A percentile compares a stretch with the other conserved stretches of the same genome.
phyloP scores from a whole-genome alignment of 2,329 filamentous ascomycete genomes.

The Pseudonectria foliicola region DNA sequence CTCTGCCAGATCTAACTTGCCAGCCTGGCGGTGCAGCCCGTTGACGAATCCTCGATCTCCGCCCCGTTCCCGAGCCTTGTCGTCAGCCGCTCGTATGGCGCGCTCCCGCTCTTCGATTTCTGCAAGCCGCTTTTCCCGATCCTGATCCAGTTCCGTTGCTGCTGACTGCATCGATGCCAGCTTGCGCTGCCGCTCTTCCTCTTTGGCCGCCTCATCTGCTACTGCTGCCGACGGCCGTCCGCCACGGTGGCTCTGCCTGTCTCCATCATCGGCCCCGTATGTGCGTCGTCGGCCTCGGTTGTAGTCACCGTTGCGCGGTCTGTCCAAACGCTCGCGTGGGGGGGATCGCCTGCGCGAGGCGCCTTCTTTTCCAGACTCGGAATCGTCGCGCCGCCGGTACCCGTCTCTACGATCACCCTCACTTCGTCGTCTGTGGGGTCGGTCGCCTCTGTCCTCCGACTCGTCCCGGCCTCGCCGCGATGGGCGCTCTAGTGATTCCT shows the following conservation, averaged over 20 bases:
- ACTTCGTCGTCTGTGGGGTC: slow-evolving; percentile 11
- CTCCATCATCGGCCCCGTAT: slow-evolving; percentile 16
- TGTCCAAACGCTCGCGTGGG: slow-evolving; percentile 3
- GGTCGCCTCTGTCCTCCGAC: slow-evolving; percentile 13
- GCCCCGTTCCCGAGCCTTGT: slow-evolving; percentile 54
- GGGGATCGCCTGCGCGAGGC: slow-evolving; percentile 22
- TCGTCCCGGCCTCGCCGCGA: slow-evolving; percentile 13
- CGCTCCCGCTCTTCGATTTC: slow-evolving; percentile 61
- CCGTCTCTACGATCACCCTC: slow-evolving; percentile 22
- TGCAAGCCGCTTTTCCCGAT: slow-evolving; percentile 60
- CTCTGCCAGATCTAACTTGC: slow-evolving; percentile 43
- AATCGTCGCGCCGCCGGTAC: slow-evolving; percentile 22
- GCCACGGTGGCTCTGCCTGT: slow-evolving; percentile 16
- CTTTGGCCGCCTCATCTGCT: slow-evolving; percentile 26
- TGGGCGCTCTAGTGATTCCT: slow-evolving; percentile 4
- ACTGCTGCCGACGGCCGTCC: slow-evolving; percentile 9
- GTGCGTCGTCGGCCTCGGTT: slow-evolving; percentile 5
- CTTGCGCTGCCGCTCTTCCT: slow-evolving; percentile 57
- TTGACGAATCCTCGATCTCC: slow-evolving; percentile 60
- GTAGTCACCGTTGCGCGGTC: slow-evolving; percentile 5
- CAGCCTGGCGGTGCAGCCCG: slow-evolving; percentile 52
- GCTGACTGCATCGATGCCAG: slow-evolving; percentile 68
- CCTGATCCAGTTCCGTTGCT: slow-evolving; percentile 61
- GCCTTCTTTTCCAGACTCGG: slow-evolving; percentile 22
- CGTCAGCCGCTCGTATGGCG: slow-evolving; percentile 58